Base-by-base conservation (phyloP, 176 grass and related monocot genomes). In the Triticum monococcum region DNA sequence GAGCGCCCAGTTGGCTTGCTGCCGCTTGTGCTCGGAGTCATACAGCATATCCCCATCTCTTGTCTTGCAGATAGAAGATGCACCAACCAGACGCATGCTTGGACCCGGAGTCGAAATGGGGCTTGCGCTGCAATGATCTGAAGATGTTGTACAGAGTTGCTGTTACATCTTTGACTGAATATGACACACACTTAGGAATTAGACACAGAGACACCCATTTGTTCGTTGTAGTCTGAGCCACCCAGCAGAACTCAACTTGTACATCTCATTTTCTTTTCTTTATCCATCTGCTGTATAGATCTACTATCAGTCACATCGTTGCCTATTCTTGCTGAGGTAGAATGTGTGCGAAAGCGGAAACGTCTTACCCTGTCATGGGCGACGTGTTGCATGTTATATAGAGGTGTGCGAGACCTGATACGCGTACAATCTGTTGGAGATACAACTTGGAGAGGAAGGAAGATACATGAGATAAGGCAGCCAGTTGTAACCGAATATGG, bases 161-260 rank as follows among this genome's bases (percentile, higher is more conserved):
- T 70, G 78, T 50, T 30, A 71, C 77, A 87, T 81, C 72, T 84
- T 52, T 85, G 89, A 75, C 75, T 85, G 31, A 36, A 80, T 74
- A 79, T 75, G 24, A 56, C 26, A 79, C 18, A 91, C 76, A 79
- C 85, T 45, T 84, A 80, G 84, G 80, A 76, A 7, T 20, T 76
- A 76, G 73, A 23, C 18, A 23, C 59, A 61, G 22, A 81, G 63
- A 88, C 11, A 85, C 65, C 62, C 48, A 88, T 71, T 71, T 64
- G 48, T 46, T 80, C 36, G 59, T 87, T 57, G 33, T 79, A 67
- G 81, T 64, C 81, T 80, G 45, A 68, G 66, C 52, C 74, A 60
- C 64, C 64, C 35, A 52, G 26, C 43, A 77, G 33, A 74, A 79
- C 80, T 87, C 77, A 84, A 84, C 66, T 46, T 85, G 76, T 77